Evolutionary conservation across 306 rosid species (phyloP).

Genomic region (Comarum palustre): DNA sequence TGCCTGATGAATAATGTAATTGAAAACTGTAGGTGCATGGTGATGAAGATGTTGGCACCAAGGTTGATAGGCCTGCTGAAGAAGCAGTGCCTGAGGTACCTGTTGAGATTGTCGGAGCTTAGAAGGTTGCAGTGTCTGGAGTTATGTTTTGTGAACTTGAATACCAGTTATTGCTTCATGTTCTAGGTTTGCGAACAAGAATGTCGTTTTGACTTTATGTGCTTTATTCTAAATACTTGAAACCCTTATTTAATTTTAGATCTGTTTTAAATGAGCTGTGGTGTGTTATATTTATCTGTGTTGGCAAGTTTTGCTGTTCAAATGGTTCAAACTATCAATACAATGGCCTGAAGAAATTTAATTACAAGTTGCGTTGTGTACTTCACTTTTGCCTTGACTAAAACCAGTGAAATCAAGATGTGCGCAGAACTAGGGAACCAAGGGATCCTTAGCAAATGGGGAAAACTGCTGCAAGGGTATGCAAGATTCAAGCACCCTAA

Average conservation of each 20-base stretch:
- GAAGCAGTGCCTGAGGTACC: constrained; percentile 52
- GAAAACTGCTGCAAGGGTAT: too few species aligned
- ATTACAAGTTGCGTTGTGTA: too few species aligned
- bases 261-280: background rate
- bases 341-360: too few species aligned
- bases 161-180: background rate
- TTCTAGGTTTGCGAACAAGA: constrained; percentile 22
- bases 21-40: constrained; percentile 65
- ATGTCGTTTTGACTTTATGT: constrained; percentile 23
- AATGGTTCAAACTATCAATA: too few species aligned
- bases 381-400: too few species aligned
- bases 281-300: too few species aligned
- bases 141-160: constrained; percentile 17
- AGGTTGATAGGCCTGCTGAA: constrained; percentile 84
- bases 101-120: constrained; percentile 75
- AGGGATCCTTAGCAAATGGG: too few species aligned
- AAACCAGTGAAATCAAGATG: too few species aligned
- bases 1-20: background rate
- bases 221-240: constrained; percentile 13
- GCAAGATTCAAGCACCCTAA: too few species aligned
- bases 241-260: background rate
- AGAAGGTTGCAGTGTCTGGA: constrained; percentile 10
- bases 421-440: too few species aligned
- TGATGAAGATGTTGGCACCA: constrained; percentile 75
- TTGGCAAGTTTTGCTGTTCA: too few species aligned